Conservation (phyloP, 768 basidiomycete genomes). For the Mycena albidolilacea region DNA sequence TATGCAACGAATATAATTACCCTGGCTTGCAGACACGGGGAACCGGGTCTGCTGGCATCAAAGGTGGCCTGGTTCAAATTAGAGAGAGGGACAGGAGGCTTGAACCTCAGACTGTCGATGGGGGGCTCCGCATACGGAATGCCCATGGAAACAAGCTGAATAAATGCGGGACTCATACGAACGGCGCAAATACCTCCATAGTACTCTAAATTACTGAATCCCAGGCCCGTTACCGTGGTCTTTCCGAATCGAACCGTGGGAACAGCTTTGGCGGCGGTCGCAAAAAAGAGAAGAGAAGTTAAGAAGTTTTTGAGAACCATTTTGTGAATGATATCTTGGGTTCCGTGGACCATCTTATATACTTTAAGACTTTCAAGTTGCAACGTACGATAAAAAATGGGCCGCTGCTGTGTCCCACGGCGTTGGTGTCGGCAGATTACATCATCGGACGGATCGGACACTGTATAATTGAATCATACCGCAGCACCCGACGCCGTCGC, state of each 20-base stretch:
- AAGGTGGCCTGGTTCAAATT: slow-evolving; percentile 42
- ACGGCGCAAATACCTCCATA: slow-evolving; percentile 6
- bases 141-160: slow-evolving; percentile 20
- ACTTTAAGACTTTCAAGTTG: no score
- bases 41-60: slow-evolving; percentile 47
- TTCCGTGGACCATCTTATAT: background rate
- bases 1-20: background rate
- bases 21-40: slow-evolving; percentile 48
- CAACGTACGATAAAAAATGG: background rate
- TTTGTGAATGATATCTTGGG: background rate
- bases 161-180: no score
- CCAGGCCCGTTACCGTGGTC: slow-evolving; percentile 4
- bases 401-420: background rate
- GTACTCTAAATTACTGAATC: slow-evolving; percentile 5
- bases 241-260: slow-evolving; percentile 17
- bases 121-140: slow-evolving; percentile 51
- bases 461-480: no score
- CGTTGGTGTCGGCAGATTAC: background rate
- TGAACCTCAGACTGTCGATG: slow-evolving; percentile 46
- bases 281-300: slow-evolving; percentile 4
- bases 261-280: background rate
- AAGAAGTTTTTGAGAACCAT: slow-evolving; percentile 5
- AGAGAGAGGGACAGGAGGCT: slow-evolving; percentile 44
- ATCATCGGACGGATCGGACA: background rate
- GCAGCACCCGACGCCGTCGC: background rate